phyloP scores from a whole-genome alignment of 2,329 filamentous ascomycete genomes.

The Aurifilum marmelostoma region DNA sequence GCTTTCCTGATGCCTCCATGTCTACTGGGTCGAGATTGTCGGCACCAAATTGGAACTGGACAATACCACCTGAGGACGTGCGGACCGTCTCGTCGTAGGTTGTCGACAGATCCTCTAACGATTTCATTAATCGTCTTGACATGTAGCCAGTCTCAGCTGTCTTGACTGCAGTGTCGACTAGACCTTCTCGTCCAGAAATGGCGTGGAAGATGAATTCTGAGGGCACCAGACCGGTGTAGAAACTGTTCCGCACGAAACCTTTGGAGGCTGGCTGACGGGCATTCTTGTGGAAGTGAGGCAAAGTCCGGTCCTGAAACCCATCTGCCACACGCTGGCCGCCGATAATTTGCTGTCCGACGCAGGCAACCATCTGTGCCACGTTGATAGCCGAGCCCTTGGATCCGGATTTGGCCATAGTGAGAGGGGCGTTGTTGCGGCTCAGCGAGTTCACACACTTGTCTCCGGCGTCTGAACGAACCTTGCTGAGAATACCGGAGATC shows the following conservation, averaged over 20 bases:
- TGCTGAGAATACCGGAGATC: constrained; percentile 88
- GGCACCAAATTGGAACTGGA: constrained; percentile 97
- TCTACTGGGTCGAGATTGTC: constrained; percentile 95
- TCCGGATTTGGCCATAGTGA: constrained; percentile 96
- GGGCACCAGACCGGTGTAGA: constrained; percentile 88
- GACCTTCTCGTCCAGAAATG: constrained; percentile 95
- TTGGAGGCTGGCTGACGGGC: constrained; percentile 91
- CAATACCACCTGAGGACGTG: constrained; percentile 83
- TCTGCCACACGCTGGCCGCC: constrained; percentile 89
- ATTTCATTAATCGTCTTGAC: constrained; percentile 98
- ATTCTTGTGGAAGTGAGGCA: constrained; percentile 95
- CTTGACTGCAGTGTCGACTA: constrained; percentile 98
- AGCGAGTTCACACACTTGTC: constrained; percentile 87
- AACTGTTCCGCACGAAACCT: constrained; percentile 96
- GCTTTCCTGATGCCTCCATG: constrained; percentile 93
- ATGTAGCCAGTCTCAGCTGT: constrained; percentile 99
- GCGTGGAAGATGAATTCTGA: constrained; percentile 98
- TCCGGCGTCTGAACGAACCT: constrained; percentile 89
- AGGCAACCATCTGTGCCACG: constrained; percentile 97
- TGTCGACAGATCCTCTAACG: constrained; percentile 88
- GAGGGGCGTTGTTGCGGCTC: constrained; percentile 86
- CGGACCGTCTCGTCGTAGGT: constrained; percentile 94
- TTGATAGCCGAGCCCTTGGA: constrained; percentile 98
- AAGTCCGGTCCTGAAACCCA: constrained; percentile 91
- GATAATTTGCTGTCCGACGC: constrained; percentile 98